Conservation (phyloP, 768 basidiomycete genomes). For the Psilocybe tampanensis region DNA sequence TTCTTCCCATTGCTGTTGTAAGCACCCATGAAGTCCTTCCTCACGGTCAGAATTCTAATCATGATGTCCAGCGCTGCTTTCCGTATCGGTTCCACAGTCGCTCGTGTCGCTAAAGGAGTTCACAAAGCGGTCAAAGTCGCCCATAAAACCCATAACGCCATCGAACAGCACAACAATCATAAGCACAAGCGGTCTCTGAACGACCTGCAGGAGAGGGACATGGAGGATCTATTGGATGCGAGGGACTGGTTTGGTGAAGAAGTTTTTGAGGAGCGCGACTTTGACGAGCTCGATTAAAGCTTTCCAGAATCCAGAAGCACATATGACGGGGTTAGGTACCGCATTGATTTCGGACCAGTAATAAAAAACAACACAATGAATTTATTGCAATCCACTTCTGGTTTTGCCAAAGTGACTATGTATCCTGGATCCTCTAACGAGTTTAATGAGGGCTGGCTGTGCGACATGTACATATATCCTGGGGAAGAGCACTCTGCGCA, state of each 20-base stretch:
- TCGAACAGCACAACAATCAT: neutral
- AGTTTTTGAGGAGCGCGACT: neutral
- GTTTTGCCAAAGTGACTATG: neutral
- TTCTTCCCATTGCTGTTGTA: constrained; percentile 6
- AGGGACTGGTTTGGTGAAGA: neutral
- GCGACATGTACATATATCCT: too few relatives aligned
- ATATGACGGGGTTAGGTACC: neutral
- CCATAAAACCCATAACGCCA: neutral
- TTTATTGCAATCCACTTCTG: neutral
- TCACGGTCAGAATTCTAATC: neutral
- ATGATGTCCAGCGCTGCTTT: neutral
- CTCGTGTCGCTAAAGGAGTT: neutral
- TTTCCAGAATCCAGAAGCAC: neutral
- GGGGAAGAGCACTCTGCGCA: too few relatives aligned
- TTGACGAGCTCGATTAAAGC: constrained; percentile 4
- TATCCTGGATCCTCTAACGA: too few relatives aligned
- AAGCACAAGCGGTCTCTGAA: neutral
- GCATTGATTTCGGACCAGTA: neutral
- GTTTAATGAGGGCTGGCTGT: too few relatives aligned
- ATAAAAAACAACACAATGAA: neutral
- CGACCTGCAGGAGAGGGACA: neutral
- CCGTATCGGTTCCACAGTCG: constrained; percentile 3
- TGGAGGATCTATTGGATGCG: neutral
- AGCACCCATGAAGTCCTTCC: neutral
- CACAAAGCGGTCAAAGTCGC: too few relatives aligned